phyloP scores from a whole-genome alignment of 139 green algal genomes.

The Tetradesmus obliquus region DNA sequence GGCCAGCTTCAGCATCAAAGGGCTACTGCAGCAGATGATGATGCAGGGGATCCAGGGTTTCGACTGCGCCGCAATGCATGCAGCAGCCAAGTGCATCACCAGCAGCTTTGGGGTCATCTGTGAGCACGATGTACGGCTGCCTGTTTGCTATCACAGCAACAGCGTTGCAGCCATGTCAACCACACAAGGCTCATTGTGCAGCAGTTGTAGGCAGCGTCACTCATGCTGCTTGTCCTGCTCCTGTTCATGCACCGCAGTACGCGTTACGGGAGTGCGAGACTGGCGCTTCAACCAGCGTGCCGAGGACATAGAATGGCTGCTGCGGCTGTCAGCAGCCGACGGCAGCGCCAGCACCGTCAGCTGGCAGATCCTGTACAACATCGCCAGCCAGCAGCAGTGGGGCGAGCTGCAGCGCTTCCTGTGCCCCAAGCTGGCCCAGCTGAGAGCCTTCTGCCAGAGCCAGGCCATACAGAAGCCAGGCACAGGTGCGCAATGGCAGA shows the following conservation, averaged over 20 bases:
- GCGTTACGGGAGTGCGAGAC: slow-evolving; percentile 33
- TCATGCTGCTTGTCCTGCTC: neutral
- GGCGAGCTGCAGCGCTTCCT: slow-evolving; percentile 46
- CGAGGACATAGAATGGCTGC: slow-evolving; percentile 48
- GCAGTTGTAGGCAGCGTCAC: neutral
- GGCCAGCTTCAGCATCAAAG: neutral
- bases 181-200: neutral
- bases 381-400: slow-evolving; percentile 42
- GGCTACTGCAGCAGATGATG: neutral
- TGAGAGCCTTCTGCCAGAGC: slow-evolving; percentile 29
- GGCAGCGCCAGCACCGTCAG: slow-evolving; percentile 33
- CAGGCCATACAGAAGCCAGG: slow-evolving; percentile 37
- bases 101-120: neutral
- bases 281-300: slow-evolving; percentile 46
- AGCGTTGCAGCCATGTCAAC: neutral
- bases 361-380: slow-evolving; percentile 49
- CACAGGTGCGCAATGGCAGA: neutral
- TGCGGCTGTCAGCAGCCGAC: slow-evolving; percentile 32
- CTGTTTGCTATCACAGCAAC: neutral
- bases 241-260: neutral
- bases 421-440: slow-evolving; percentile 36
- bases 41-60: neutral
- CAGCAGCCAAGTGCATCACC: neutral
- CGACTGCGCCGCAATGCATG: neutral
- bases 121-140: neutral